Conservation (phyloP, 1,284 basidiomycete genomes). For the Mycosarcoma mackinlayi region DNA sequence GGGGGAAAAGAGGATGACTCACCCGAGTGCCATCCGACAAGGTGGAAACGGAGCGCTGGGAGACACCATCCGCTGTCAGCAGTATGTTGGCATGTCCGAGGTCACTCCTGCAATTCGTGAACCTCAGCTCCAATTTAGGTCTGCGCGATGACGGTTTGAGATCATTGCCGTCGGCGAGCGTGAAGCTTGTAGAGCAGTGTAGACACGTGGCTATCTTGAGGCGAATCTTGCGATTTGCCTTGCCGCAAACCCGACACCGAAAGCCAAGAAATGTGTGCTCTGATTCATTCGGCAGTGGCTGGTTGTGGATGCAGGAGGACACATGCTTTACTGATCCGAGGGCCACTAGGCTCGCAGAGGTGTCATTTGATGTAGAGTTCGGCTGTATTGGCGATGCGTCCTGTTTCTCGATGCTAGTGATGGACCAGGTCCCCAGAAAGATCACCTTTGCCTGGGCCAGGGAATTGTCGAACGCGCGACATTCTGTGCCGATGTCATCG, state of each 20-base stretch:
- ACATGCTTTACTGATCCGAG: too few relatives aligned
- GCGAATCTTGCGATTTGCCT: slow-evolving; percentile 17
- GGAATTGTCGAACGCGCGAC: slow-evolving; percentile 13
- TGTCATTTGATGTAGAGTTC: too few relatives aligned
- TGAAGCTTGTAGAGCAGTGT: slow-evolving; percentile 16
- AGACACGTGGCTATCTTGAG: slow-evolving; percentile 6
- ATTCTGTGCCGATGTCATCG: slow-evolving; percentile 1
- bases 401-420: slow-evolving; percentile 10
- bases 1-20: background rate
- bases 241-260: slow-evolving; percentile 23
- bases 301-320: too few relatives aligned
- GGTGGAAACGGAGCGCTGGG: slow-evolving; percentile 9
- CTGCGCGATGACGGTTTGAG: background rate
- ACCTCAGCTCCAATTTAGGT: slow-evolving; percentile 23
- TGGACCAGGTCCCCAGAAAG: slow-evolving; percentile 12
- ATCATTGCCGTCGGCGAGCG: background rate
- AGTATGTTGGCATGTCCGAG: slow-evolving; percentile 32
- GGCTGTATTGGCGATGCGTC: too few relatives aligned
- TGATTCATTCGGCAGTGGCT: background rate
- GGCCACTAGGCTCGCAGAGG: too few relatives aligned
- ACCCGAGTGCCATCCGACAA: slow-evolving; percentile 28
- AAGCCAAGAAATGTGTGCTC: slow-evolving; percentile 23
- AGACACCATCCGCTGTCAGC: slow-evolving; percentile 9
- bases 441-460: slow-evolving; percentile 10
- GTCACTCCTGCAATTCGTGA: slow-evolving; percentile 20